Base-by-base conservation (phyloP, 1,284 basidiomycete species). In the Gymnopus androsaceus region DNA sequence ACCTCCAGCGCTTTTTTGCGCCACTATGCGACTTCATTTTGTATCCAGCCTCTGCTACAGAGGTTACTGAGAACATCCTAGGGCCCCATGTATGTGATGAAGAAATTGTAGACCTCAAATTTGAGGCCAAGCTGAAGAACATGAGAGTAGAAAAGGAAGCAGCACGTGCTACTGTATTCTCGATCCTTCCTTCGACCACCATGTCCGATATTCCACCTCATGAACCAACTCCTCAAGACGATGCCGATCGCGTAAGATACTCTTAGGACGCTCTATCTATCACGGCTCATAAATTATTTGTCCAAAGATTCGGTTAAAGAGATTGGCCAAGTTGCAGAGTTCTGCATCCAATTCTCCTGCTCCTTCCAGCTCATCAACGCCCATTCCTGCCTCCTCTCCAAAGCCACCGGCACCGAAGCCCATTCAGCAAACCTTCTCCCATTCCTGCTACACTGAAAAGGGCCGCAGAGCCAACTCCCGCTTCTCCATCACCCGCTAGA, bases 261-360 rank as follows among this genome's bases (percentile, higher is more conserved):
- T 21, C 50, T 56, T 55, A 57, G 53, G 30, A 54, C 47, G 15
- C 19, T 56, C 40, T 47, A 59, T 37, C 17, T 1, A 23, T 12
- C 3, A 36, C 28, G 17, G 25, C 31, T 50, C 11, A 44, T 40
- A 21, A 7, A 21, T 45, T n/a, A 30, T 28, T 58, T 8, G 41
- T 51, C 14, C 28, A 8, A 68, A 95, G 93, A 94, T 95, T 67
- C 90, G 93, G 62, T 73, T 92, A 69, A 95, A 94, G 73, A 84
- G 93, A 57, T 79, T 95, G 38, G 92, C 89, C 42, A 90, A 88
- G 67, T 77, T 94, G 25, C 87, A 90, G 65, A 72, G 69, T 44
- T 61, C 73, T 31, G 64, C 72, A 50, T 67, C 77, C 48, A 69
- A 65, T 31, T 60, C 73, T 25, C 61, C 72, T 33, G 63, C 74